A percentile compares a stretch with the other conserved stretches of the same genome.
These are phyloP conservation scores for Salix arbutifolia DNA, from an alignment of 345 rosid species.

Conservation along the genomic window DNA sequence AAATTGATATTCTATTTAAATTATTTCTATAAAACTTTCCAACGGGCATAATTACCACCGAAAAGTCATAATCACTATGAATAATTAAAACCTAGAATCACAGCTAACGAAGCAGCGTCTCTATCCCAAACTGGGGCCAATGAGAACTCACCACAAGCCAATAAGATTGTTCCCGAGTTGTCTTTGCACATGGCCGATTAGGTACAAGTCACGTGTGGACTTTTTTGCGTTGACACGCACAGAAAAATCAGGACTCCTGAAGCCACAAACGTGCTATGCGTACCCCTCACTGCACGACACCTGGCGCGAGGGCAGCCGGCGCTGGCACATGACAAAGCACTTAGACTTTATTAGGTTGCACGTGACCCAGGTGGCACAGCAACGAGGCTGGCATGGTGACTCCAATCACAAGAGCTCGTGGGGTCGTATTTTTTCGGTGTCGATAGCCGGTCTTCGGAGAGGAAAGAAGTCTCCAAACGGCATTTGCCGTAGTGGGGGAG, in stretches of 20 bases:
- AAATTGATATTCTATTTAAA: too few relatives aligned
- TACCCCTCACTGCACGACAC: slow-evolving; percentile 26
- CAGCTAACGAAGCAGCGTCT: not conserved
- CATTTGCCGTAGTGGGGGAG: not conserved
- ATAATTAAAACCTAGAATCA: too few relatives aligned
- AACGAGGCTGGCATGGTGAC: not conserved
- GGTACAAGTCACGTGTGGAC: slow-evolving; percentile 30
- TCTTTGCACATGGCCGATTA: slow-evolving; percentile 30
- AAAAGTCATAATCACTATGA: not conserved
- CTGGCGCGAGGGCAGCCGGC: slow-evolving; percentile 24
- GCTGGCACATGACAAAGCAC: slow-evolving; percentile 27
- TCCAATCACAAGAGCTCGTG: not conserved
- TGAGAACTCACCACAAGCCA: slow-evolving; percentile 1
- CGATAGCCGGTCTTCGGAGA: not conserved
- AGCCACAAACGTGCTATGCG: slow-evolving; percentile 11
- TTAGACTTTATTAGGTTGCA: slow-evolving; percentile 10
- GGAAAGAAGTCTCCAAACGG: slow-evolving; percentile 5
- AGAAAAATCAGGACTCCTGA: not conserved
- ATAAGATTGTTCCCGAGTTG: slow-evolving; percentile 13
- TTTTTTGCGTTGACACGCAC: slow-evolving; percentile 11
- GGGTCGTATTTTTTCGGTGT: not conserved
- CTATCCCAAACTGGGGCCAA: not conserved
- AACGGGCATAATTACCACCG: not conserved
- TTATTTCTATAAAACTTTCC: too few relatives aligned
- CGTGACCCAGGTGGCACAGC: slow-evolving; percentile 24